A percentile compares a stretch with the other conserved stretches of the same genome.
Evolutionary conservation across 192 early-diverging fungal species (phyloP).

Genomic region (Umbelopsis ramanniana): DNA sequence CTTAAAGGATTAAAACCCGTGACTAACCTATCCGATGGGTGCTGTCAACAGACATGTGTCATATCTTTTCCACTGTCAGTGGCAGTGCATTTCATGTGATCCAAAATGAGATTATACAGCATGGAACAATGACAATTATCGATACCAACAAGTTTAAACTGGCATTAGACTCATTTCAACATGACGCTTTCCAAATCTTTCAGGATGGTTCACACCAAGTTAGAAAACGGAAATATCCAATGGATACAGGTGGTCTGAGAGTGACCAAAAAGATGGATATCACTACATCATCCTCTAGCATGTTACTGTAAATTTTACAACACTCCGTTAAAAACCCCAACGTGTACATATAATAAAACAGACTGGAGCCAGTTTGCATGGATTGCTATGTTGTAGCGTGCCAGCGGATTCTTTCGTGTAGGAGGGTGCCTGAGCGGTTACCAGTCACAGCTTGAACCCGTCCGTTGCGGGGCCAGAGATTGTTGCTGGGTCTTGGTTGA

Average conservation of each 20-base stretch:
- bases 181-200: neutral
- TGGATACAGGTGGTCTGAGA: neutral
- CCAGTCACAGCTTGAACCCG: neutral
- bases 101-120: neutral
- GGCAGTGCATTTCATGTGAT: constrained; percentile 2
- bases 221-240: constrained; percentile 9
- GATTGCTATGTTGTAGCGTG: too few species aligned
- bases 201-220: neutral
- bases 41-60: neutral
- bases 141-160: neutral
- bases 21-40: neutral
- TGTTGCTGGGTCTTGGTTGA: neutral
- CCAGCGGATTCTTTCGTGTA: too few species aligned
- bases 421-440: neutral
- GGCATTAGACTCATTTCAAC: neutral
- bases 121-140: neutral
- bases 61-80: neutral
- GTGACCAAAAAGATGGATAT: neutral
- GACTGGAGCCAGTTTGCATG: too few species aligned
- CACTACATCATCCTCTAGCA: neutral
- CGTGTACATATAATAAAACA: neutral
- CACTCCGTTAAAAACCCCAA: neutral
- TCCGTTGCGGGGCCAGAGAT: neutral
- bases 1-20: neutral
- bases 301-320: neutral